A percentile compares a stretch with the other conserved stretches of the same genome.
phyloP scores from a whole-genome alignment of 257 asterid genomes.

The Solanum appendiculatum region DNA sequence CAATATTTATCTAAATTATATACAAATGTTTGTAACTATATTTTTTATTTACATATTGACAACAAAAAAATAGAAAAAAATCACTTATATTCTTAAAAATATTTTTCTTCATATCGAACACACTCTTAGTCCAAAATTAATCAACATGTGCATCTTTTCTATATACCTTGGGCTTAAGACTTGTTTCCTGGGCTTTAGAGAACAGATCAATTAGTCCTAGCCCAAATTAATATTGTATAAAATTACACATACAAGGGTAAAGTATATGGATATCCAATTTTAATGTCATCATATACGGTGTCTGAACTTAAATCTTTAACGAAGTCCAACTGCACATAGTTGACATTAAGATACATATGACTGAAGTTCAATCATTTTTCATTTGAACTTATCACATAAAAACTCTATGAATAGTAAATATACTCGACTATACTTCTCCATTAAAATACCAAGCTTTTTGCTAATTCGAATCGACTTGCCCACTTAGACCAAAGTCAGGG shows the following conservation, averaged over 20 bases:
- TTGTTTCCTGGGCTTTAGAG: background rate
- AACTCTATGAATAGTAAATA: background rate
- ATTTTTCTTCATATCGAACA: too few relatives aligned
- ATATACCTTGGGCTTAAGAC: too few relatives aligned
- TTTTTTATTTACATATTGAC: background rate
- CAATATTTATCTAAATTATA: too few relatives aligned
- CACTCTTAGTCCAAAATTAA: too few relatives aligned
- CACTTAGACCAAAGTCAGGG: background rate
- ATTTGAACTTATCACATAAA: background rate
- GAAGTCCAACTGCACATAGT: background rate
- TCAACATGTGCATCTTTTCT: too few relatives aligned
- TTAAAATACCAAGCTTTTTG: background rate
- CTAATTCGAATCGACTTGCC: background rate
- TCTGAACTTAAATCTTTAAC: background rate
- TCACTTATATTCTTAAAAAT: background rate
- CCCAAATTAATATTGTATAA: background rate
- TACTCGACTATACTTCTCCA: background rate
- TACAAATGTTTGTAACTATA: background rate
- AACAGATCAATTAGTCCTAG: background rate
- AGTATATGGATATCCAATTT: too few relatives aligned
- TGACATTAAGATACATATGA: too few relatives aligned
- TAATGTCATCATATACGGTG: accelerated
- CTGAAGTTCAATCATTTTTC: too few relatives aligned
- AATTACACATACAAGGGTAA: too few relatives aligned
- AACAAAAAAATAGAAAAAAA: too few relatives aligned